Conservation (phyloP, 768 basidiomycete species). For the Mrakia frigida region DNA sequence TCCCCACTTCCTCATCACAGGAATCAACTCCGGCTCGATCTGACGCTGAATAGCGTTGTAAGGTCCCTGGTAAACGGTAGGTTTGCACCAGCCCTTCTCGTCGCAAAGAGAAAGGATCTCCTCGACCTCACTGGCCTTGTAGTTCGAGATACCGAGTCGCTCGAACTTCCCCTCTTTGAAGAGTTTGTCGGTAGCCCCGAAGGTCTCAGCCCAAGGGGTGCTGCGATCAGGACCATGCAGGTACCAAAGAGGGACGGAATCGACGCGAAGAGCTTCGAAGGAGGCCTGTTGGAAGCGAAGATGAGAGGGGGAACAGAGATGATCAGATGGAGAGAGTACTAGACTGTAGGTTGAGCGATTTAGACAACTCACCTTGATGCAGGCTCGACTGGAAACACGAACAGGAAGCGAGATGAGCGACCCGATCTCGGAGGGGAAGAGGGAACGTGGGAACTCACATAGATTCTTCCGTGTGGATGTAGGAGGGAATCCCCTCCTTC, state of each 20-base stretch:
- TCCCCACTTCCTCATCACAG: constrained; percentile 48
- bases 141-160: constrained; percentile 26
- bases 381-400: background rate
- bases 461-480: background rate
- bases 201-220: constrained; percentile 39
- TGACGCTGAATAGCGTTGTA: constrained; percentile 50
- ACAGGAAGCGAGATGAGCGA: background rate
- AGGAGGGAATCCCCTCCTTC: background rate
- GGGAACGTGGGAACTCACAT: background rate
- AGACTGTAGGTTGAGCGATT: no score
- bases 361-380: background rate
- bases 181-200: constrained; percentile 51
- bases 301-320: background rate
- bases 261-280: constrained; percentile 51
- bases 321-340: background rate
- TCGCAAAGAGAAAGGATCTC: constrained; percentile 49
- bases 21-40: constrained; percentile 49
- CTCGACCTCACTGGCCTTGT: constrained; percentile 45
- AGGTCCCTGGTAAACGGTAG: constrained; percentile 52
- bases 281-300: background rate
- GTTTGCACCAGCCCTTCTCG: constrained; percentile 50
- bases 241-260: constrained; percentile 52
- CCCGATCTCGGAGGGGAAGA: background rate
- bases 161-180: constrained; percentile 56
- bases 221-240: constrained; percentile 47